Conservation (phyloP, 2,329 filamentous ascomycete genomes). For the Calonectria pseudoturangicola region DNA sequence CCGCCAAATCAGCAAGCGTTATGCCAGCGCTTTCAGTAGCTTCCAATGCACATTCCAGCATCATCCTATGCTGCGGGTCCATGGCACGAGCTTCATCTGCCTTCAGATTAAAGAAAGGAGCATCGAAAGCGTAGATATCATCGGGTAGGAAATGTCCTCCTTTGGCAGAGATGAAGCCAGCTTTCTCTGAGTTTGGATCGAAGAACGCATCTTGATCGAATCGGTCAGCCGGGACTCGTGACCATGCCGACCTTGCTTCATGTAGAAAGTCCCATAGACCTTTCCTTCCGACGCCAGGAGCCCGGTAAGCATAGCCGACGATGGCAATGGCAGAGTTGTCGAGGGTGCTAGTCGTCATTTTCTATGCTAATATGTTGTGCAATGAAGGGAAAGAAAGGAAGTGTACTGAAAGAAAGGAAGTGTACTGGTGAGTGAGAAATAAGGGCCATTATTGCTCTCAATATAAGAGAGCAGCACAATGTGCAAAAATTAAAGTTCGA, state of each 20-base stretch:
- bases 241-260: conserved; percentile 58
- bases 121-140: conserved; percentile 49
- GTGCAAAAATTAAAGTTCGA: conserved; percentile 6
- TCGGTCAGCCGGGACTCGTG: conserved; percentile 62
- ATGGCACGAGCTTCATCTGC: conserved; percentile 53
- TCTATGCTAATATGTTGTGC: conserved; percentile 1
- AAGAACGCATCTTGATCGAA: conserved; percentile 65
- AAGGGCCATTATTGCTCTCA: not conserved
- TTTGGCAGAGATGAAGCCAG: conserved; percentile 30
- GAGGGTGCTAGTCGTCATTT: conserved; percentile 21
- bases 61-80: conserved; percentile 50
- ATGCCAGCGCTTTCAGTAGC: conserved; percentile 56
- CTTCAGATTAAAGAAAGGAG: conserved; percentile 51
- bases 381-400: not conserved
- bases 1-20: conserved; percentile 51
- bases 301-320: conserved; percentile 36
- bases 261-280: conserved; percentile 42
- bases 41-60: conserved; percentile 49
- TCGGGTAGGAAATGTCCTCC: conserved; percentile 51
- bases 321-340: conserved; percentile 36
- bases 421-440: conserved; percentile 6
- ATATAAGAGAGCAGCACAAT: conserved; percentile 3
- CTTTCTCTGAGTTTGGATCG: conserved; percentile 52
- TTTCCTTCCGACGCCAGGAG: conserved; percentile 39
- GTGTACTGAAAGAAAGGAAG: not conserved